Base-by-base conservation (phyloP, 441 rosid species). In the Macaranga tanarius region DNA sequence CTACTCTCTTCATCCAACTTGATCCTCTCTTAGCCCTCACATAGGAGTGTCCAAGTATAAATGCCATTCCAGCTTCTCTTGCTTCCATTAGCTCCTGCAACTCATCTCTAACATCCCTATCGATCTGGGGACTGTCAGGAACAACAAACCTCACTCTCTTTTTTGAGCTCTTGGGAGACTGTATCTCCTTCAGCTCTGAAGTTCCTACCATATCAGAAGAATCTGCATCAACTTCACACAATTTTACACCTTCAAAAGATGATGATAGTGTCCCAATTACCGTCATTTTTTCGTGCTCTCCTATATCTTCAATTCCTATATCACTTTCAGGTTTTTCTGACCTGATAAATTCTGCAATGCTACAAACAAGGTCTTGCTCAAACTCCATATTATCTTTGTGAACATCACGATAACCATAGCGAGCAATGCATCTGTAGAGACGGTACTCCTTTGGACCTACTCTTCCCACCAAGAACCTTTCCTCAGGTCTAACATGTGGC, bases 51-150 rank as follows among this genome's bases (percentile, higher is more conserved):
- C 97, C 95, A 57, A 90, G 82, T 76, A 93, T 92, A 52, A 87
- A 92, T 17, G 96, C 91, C 85, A 93, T 83, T 42, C 98, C 97
- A 2, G 91, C 91, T 70, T 93, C 98, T 82, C 93, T 90, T 40
- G 96, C 97, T 71, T 92, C 88, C 86, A 79, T 84, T 34, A 93
- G 85, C 78, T 89, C 98, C 54, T 47, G 78, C 85, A 93, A 42
- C 89, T 93, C 98, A 62, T 87, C 87, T 66, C 62, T 72, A 3
- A 84, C 82, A 0, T 79, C 88, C 12, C 20, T 62, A 34, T 92
- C 84, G 0, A 93, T 83, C 74, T 34, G 79, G 11, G 86, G 86
- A 65, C 83, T 86, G 64, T 90, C 92, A 3, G 97, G 98, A 69
- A 92, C 76, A 0, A 90, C 69, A 51, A 93, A 92, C 79, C 93